Evolutionary conservation across 306 rosid genomes (phyloP), one percentile per base, ranked within the genome.

Genomic region (Astragalus glycyphyllos): DNA sequence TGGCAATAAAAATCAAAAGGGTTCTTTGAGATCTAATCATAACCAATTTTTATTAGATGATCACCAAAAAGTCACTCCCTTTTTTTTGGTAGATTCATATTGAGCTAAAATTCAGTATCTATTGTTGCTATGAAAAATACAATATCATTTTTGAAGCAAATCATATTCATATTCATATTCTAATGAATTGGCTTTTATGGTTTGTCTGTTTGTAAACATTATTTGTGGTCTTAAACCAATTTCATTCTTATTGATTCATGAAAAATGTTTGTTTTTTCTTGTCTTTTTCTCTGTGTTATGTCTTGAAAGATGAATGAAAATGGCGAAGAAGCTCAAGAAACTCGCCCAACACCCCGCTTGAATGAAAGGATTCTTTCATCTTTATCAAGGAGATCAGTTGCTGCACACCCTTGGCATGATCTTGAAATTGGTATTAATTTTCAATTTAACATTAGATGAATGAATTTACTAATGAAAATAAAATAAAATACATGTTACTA

Each of bases 381-480:
- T 73, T 8, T 91, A 77, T 91, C 99, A 20, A 86, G 86, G 76
- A 89, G 92, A 91, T 89, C 97, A 9, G 96, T 91, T 65, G 99
- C 92, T 84, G 97, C 97, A 1, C 96, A 91, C 81, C 92, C 97
- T 55, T 94, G 99, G 99, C 99, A 94, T 85, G 99, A 91, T 86
- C 97, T 91, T 65, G 99, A 94, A 84, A 91, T 94, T 74, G 97
- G 98, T 94, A 89, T 47, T 47, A 44, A 5, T 12, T 61, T 63
- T 62, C 73, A 62, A 12, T 65, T 63, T 23, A 48, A 37, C 15
- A 26, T 62, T 56, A 37, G 31, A 11, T 57, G 5, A 50, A 65
- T 38, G 47, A 29, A 49, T 78, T 75, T 9, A 68, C 74, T 55
- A 23, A 65, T 65, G 62, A 62, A 11, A 44, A 3, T n/a, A n/a